Evolutionary conservation across 2,329 filamentous ascomycete species (phyloP).

Genomic region (Microdochium paspali): DNA sequence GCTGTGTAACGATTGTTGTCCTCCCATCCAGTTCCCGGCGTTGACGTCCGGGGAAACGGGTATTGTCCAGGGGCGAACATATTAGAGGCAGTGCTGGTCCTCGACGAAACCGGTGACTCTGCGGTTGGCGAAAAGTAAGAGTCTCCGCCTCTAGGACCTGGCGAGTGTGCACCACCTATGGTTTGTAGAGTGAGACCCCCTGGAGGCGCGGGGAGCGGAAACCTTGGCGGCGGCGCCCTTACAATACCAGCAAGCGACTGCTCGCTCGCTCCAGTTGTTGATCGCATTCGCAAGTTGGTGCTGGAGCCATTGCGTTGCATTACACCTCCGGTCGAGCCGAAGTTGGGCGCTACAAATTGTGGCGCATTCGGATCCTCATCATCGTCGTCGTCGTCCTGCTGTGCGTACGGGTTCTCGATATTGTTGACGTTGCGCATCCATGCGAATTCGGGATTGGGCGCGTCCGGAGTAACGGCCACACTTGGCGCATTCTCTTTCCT

Average conservation of each 20-base stretch:
- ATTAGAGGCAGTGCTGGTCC: constrained; percentile 65
- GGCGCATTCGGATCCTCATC: constrained; percentile 35
- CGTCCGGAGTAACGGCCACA: constrained; percentile 34
- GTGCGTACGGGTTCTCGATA: constrained; percentile 74
- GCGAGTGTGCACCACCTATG: constrained; percentile 42
- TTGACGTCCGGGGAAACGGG: constrained; percentile 66
- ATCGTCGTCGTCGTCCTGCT: constrained; percentile 54
- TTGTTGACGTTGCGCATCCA: constrained; percentile 63
- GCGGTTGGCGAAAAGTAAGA: constrained; percentile 89
- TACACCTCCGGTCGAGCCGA: constrained; percentile 24
- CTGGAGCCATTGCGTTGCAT: constrained; percentile 62
- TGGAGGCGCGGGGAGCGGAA: constrained; percentile 54
- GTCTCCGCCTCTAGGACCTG: constrained; percentile 54
- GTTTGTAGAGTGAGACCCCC: constrained; percentile 61
- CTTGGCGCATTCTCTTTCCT: constrained; percentile 51
- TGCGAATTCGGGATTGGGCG: constrained; percentile 61
- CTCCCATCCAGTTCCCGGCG: constrained; percentile 61
- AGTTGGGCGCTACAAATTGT: constrained; percentile 23
- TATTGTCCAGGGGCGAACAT: constrained; percentile 49
- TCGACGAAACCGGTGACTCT: constrained; percentile 69
- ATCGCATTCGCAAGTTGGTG: constrained; percentile 65
- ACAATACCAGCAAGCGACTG: constrained; percentile 47
- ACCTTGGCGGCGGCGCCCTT: constrained; percentile 58
- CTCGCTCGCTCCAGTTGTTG: constrained; percentile 63
- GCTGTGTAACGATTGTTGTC: constrained; percentile 77